These are phyloP conservation scores for Wilcoxina mikolae DNA, from an alignment of 495 filamentous ascomycete genomes.

Conservation along the genomic window DNA sequence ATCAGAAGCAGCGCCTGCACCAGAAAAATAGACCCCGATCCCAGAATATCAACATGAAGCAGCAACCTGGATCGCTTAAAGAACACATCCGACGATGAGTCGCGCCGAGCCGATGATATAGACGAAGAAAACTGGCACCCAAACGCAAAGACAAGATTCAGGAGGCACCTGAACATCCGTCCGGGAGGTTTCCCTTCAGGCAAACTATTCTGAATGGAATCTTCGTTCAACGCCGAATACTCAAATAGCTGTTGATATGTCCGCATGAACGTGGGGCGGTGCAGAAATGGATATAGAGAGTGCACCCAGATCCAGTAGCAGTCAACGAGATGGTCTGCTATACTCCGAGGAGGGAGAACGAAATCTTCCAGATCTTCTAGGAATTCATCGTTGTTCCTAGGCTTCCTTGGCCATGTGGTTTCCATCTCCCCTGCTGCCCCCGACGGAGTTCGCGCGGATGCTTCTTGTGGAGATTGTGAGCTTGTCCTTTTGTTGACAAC, in stretches of 20 bases:
- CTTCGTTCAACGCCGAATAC: not conserved
- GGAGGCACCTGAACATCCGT: constrained; percentile 27
- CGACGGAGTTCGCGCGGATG: not conserved
- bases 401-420: not conserved
- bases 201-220: too few relatives aligned
- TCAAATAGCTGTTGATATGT: constrained; percentile 23
- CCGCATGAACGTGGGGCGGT: constrained; percentile 28
- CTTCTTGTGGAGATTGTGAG: not conserved
- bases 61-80: constrained; percentile 28
- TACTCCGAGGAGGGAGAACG: constrained; percentile 27
- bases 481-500: not conserved
- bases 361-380: constrained; percentile 10
- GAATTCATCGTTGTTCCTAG: constrained; percentile 3
- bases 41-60: constrained; percentile 30
- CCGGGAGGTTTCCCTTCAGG: constrained; percentile 6
- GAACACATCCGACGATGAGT: constrained; percentile 27
- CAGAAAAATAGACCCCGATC: constrained; percentile 24
- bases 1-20: constrained; percentile 33
- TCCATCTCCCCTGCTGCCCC: not conserved
- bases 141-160: constrained; percentile 33
- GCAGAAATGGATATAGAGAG: constrained; percentile 32
- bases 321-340: constrained; percentile 30
- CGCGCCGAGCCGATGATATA: constrained; percentile 16
- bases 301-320: constrained; percentile 31
- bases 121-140: constrained; percentile 30